These are phyloP conservation scores for Colletotrichum abscissum DNA, from an alignment of 2,329 filamentous ascomycete genomes.

Conservation along the genomic window DNA sequence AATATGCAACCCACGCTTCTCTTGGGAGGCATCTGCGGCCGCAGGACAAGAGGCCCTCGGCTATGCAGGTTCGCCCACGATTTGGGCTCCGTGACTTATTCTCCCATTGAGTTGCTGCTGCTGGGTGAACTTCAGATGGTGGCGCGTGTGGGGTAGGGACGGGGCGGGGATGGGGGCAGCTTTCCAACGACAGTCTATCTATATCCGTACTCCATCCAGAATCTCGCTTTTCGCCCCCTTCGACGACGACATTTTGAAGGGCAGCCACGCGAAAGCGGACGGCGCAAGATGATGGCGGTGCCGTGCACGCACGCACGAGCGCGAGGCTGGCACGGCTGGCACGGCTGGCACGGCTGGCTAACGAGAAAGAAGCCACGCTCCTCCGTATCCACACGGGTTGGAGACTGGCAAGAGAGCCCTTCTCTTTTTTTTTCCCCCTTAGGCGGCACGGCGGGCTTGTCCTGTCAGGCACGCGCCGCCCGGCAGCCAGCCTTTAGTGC, in stretches of 20 bases:
- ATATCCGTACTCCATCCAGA: too few relatives aligned
- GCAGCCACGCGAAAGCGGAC: neutral
- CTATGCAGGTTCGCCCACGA: slow-evolving; percentile 46
- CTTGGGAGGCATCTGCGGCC: slow-evolving; percentile 38
- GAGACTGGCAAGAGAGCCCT: neutral
- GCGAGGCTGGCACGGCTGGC: neutral
- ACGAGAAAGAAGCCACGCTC: neutral
- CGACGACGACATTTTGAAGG: neutral
- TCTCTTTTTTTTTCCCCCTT: neutral
- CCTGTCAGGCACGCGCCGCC: neutral
- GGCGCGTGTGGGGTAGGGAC: slow-evolving; percentile 29
- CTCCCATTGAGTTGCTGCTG: neutral
- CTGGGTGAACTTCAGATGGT: slow-evolving; percentile 27
- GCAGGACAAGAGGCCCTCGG: slow-evolving; percentile 52
- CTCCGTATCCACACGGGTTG: neutral
- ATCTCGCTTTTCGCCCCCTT: neutral
- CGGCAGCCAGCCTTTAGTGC: slow-evolving; percentile 1
- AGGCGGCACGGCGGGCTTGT: too few relatives aligned
- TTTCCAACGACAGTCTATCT: neutral
- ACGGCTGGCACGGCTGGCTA: neutral
- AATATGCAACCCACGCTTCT: slow-evolving; percentile 37
- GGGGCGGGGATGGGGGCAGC: too few relatives aligned
- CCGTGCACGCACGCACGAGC: too few relatives aligned
- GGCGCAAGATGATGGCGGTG: neutral
- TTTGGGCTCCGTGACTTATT: slow-evolving; percentile 13